Percentiles rank a stretch among this genome's conserved stretches.
Evolutionary conservation across 2,329 filamentous ascomycete species (phyloP).

Genomic region (Fusarium sp.): DNA sequence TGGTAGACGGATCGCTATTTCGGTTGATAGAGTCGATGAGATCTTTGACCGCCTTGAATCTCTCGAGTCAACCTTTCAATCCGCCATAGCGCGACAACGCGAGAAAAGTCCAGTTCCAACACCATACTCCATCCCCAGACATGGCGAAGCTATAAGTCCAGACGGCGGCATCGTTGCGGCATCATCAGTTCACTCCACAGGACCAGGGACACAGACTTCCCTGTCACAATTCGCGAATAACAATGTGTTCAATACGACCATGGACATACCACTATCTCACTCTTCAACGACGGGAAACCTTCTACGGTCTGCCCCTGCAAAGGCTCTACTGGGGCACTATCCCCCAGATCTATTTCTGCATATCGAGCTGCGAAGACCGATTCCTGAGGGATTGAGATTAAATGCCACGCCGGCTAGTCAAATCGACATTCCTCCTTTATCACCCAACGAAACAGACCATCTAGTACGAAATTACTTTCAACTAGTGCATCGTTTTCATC

Average conservation of each 20-base stretch:
- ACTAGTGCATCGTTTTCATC: conserved; percentile 32
- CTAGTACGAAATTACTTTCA: conserved; percentile 28
- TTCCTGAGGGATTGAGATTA: conserved; percentile 16
- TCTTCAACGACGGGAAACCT: conserved; percentile 33
- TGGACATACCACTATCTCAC: conserved; percentile 37
- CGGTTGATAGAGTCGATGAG: conserved; percentile 33
- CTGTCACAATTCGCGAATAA: conserved; percentile 34
- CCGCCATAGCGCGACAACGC: conserved; percentile 18
- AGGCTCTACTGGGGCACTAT: conserved; percentile 22
- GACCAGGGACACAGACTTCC: conserved; percentile 19
- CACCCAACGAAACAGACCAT: conserved; percentile 18
- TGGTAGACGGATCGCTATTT: background rate
- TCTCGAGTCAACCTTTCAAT: conserved; percentile 23
- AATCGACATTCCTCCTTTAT: conserved; percentile 13
- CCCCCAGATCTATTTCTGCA: conserved; percentile 33
- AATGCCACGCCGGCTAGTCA: conserved; percentile 24
- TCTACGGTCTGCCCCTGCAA: conserved; percentile 27
- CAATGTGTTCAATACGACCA: conserved; percentile 38
- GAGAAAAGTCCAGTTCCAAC: conserved; percentile 17
- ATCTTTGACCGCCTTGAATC: conserved; percentile 35
- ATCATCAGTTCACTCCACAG: conserved; percentile 23
- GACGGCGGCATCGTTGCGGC: conserved; percentile 11
- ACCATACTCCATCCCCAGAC: conserved; percentile 10
- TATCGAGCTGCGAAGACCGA: conserved; percentile 26
- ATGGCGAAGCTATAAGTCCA: conserved; percentile 19